Conservation (phyloP, 352 stramenopile species). For the Pythium vanterpoolii region DNA sequence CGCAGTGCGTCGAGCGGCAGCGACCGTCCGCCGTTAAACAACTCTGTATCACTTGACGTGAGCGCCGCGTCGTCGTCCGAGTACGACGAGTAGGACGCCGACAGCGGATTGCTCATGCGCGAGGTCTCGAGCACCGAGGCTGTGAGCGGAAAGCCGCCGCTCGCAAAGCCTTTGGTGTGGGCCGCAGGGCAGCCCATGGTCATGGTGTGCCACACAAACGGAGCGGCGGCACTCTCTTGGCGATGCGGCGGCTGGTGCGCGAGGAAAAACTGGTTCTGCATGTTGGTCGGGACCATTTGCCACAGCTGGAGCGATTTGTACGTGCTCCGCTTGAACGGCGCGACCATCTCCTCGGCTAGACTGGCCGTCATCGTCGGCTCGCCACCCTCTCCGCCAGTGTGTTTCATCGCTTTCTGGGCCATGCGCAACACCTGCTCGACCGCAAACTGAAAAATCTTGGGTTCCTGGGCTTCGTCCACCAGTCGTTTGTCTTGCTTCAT, state of each 20-base stretch:
- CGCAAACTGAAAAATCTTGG: constrained; percentile 32
- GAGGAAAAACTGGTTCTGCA: constrained; percentile 81
- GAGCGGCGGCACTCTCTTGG: constrained; percentile 12
- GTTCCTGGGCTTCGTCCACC: constrained; percentile 47
- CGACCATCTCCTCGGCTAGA: constrained; percentile 31
- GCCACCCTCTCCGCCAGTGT: background rate
- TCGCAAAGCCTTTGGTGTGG: constrained; percentile 79
- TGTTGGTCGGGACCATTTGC: constrained; percentile 82
- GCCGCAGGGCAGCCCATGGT: constrained; percentile 81
- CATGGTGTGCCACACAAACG: constrained; percentile 83
- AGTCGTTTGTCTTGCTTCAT: constrained; percentile 71
- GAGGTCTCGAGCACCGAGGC: background rate
- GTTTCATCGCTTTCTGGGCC: constrained; percentile 10
- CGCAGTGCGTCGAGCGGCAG: background rate
- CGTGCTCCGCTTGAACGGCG: constrained; percentile 83
- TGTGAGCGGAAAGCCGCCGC: constrained; percentile 45
- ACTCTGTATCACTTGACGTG: constrained; percentile 28
- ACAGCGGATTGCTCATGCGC: background rate
- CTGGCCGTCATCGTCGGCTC: background rate
- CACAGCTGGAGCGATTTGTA: constrained; percentile 78
- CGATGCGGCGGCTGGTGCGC: constrained; percentile 35
- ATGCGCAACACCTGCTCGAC: constrained; percentile 17
- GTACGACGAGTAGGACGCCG: constrained; percentile 20
- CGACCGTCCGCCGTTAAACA: background rate
- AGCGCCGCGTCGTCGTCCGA: constrained; percentile 27